Conservation (phyloP, 2,329 filamentous ascomycete genomes). For the Stemphylium vesicarium region DNA sequence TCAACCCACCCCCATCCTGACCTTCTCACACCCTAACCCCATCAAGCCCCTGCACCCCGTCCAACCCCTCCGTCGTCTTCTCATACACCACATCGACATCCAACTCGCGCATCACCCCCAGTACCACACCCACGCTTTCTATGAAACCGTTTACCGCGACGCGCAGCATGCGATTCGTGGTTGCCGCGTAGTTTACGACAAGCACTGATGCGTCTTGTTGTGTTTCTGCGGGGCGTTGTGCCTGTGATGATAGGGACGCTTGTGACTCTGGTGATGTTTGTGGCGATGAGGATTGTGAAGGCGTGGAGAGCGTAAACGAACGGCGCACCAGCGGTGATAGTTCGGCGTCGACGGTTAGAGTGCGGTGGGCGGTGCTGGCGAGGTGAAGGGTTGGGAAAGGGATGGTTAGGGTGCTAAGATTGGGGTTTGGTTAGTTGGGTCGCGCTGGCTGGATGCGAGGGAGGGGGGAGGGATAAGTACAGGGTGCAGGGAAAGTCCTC, state of each 20-base stretch:
- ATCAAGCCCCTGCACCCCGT: slow-evolving; percentile 77
- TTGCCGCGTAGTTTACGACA: slow-evolving; percentile 78
- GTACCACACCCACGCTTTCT: slow-evolving; percentile 81
- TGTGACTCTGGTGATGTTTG: too few species aligned
- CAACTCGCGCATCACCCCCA: slow-evolving; percentile 89
- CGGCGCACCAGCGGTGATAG: slow-evolving; percentile 83
- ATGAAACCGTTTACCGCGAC: slow-evolving; percentile 97
- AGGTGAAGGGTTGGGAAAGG: slow-evolving; percentile 83
- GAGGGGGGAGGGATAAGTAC: slow-evolving; percentile 27
- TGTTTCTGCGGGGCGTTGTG: too few species aligned
- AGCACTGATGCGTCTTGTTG: slow-evolving; percentile 58
- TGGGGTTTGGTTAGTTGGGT: background rate
- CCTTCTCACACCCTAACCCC: slow-evolving; percentile 62
- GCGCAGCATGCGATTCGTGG: slow-evolving; percentile 94
- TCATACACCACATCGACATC: slow-evolving; percentile 79
- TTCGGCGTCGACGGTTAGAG: slow-evolving; percentile 85
- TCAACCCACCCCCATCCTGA: background rate
- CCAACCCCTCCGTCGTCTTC: slow-evolving; percentile 49
- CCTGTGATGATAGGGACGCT: too few species aligned
- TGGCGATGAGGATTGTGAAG: background rate
- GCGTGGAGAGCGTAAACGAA: slow-evolving; percentile 63
- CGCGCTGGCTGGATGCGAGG: background rate
- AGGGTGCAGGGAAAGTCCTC: slow-evolving; percentile 50
- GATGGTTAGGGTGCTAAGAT: slow-evolving; percentile 70
- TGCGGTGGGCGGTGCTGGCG: slow-evolving; percentile 74